phyloP scores from a whole-genome alignment of 2,329 filamentous ascomycete species.

The Colletotrichum sp. region DNA sequence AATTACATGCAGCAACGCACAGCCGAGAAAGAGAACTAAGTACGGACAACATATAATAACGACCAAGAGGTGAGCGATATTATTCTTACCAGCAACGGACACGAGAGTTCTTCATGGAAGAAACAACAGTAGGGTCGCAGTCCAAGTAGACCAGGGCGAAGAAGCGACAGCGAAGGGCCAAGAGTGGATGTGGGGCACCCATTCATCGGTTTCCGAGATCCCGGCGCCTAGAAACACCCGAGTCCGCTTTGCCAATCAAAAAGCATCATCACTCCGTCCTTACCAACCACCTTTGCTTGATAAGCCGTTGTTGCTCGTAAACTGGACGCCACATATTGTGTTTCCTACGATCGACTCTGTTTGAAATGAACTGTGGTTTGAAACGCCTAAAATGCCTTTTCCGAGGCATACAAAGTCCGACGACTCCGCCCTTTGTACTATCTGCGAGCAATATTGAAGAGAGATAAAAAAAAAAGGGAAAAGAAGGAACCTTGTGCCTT shows the following conservation, averaged over 20 bases:
- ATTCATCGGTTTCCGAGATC: background rate
- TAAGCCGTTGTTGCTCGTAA: background rate
- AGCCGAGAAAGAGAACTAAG: background rate
- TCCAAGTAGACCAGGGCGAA: background rate
- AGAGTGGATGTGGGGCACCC: background rate
- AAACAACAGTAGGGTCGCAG: background rate
- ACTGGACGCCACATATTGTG: background rate
- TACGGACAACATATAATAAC: background rate
- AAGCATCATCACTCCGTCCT: background rate
- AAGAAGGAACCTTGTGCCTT: background rate
- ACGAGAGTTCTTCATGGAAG: background rate
- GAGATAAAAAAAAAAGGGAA: background rate
- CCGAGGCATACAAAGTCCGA: background rate
- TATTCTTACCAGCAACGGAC: background rate
- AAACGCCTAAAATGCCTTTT: background rate
- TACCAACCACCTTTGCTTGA: background rate
- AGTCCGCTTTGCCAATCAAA: background rate
- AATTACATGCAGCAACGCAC: background rate
- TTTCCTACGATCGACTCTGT: background rate
- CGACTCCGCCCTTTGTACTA: background rate
- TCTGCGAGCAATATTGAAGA: background rate
- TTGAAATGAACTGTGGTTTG: background rate
- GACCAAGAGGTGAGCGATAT: background rate
- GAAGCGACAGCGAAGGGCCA: background rate
- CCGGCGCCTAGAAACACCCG: background rate